phyloP scores from a whole-genome alignment of 2,329 filamentous ascomycete genomes.

The Fusarium nurragi region DNA sequence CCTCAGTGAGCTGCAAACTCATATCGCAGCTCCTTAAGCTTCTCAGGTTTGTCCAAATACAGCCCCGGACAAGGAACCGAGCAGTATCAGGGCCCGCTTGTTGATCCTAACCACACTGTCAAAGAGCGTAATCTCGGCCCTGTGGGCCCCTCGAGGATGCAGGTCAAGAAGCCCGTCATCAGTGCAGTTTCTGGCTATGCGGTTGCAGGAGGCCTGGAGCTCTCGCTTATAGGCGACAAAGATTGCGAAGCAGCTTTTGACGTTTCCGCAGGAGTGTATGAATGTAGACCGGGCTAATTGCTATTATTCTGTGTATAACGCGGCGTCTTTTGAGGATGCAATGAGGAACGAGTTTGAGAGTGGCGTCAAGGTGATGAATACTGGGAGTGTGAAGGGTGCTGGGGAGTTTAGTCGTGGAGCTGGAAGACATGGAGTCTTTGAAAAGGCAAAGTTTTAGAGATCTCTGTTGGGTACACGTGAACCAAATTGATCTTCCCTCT shows the following conservation, averaged over 20 bases:
- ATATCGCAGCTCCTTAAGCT: no score
- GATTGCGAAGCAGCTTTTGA: conserved; percentile 11
- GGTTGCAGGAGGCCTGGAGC: conserved; percentile 4
- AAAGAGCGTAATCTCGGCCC: not conserved
- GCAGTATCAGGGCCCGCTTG: not conserved
- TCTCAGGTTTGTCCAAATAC: no score
- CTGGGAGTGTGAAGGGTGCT: conserved; percentile 6
- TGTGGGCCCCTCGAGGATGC: conserved; percentile 2
- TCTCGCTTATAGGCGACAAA: conserved; percentile 19
- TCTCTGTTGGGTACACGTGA: no score
- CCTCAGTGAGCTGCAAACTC: no score
- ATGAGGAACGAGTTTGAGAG: conserved; percentile 22
- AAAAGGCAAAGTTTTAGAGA: not conserved
- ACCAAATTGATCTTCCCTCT: no score
- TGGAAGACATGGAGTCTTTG: conserved; percentile 2
- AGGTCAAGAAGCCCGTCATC: conserved; percentile 12
- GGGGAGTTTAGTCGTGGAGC: not conserved
- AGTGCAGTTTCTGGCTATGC: conserved; percentile 9
- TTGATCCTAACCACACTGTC: not conserved
- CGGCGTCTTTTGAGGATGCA: conserved; percentile 3
- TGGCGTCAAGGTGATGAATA: conserved; percentile 1
- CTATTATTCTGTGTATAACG: conserved; percentile 6
- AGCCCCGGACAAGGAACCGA: not conserved
- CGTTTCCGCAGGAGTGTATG: conserved; percentile 15
- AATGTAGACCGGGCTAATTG: conserved; percentile 2